Base-by-base conservation (phyloP, 306 rosid species). In the Astragalus glycyphyllos region DNA sequence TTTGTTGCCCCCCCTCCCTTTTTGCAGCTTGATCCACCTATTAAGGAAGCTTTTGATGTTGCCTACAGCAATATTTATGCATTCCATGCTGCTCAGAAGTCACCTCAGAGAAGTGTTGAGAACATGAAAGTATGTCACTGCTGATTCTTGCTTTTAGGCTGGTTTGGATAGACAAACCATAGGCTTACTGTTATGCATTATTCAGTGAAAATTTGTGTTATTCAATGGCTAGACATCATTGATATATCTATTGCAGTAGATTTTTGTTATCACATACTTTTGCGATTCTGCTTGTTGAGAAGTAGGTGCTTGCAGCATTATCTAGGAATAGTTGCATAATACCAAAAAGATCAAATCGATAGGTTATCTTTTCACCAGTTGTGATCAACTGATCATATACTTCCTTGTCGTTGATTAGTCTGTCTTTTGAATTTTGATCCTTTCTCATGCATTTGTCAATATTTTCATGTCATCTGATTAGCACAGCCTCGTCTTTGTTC, bases 21-120 rank as follows among this genome's bases (percentile, higher is more conserved):
- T 59, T 68, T 81, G 75, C 90, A 94, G 99, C 92, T 94, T 80
- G 95, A 91, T 75, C 69, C 86, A 57, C 45, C 79, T 67, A 3
- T 89, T 45, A 82, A 61, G 85, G 96, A 91, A 83, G 99, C 99
- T 42, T 94, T 94, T 60, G 99, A 94, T 29, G 85, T 89, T 20
- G 96, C 97, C 46, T 91, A 89, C 74, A 84, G 88, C 83, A 94
- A 94, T 66, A 94, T 94, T 71, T 86, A 84, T 76, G 99, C 99
- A 14, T 91, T 94, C 80, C 99, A 91, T 86, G 85, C 82, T 73
- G 89, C 91, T 74, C 99, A 94, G 82, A 91, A 89, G 83, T 85
- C 92, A 29, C 80, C 77, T 26, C 95, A 89, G 71, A 84, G 42
- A 80, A 83, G 75, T 82, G 86, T 94, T 34, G 96, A 94, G 84